A percentile compares a stretch with the other conserved stretches of the same genome.
Conservation (phyloP, 164 flowering plant species). For the Saururus chinensis region DNA sequence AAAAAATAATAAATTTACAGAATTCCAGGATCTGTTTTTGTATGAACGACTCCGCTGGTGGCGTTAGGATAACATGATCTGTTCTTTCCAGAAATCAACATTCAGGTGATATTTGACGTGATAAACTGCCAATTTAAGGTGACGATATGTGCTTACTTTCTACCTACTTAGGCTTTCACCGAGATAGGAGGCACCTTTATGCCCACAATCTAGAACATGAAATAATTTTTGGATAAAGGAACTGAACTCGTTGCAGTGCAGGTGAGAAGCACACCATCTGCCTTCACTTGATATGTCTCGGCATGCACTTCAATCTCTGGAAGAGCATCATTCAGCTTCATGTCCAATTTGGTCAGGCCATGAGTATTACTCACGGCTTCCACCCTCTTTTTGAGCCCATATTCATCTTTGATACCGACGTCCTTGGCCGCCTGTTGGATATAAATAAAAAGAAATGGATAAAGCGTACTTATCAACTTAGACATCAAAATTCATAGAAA, state of each 20-base stretch:
- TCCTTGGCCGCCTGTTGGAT: constrained; percentile 51
- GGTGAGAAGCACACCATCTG: constrained; percentile 58
- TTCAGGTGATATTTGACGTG: too few relatives aligned
- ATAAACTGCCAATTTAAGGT: too few relatives aligned
- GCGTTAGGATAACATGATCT: too few relatives aligned
- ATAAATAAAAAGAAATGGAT: constrained; percentile 4
- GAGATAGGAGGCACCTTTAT: too few relatives aligned
- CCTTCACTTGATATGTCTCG: constrained; percentile 71
- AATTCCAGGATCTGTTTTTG: too few relatives aligned
- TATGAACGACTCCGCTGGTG: too few relatives aligned
- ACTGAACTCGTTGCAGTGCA: constrained; percentile 59
- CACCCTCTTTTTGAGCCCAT: constrained; percentile 77
- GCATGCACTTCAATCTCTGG: constrained; percentile 78
- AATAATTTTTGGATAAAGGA: constrained; percentile 84
- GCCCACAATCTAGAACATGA: constrained; percentile 60
- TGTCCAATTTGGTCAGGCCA: constrained; percentile 68
- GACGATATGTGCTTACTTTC: too few relatives aligned
- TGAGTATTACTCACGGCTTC: constrained; percentile 73
- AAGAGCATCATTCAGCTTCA: constrained; percentile 86
- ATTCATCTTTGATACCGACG: constrained; percentile 36
- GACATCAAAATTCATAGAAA: constrained; percentile 1
- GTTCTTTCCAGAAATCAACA: too few relatives aligned
- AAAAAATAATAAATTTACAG: too few relatives aligned
- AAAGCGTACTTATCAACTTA: not conserved
- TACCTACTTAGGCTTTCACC: too few relatives aligned